Evolutionary conservation across 805 yeast genomes (phyloP), one percentile per base, ranked within the genome.

Genomic region (Saccharomycopsis schoenii): DNA sequence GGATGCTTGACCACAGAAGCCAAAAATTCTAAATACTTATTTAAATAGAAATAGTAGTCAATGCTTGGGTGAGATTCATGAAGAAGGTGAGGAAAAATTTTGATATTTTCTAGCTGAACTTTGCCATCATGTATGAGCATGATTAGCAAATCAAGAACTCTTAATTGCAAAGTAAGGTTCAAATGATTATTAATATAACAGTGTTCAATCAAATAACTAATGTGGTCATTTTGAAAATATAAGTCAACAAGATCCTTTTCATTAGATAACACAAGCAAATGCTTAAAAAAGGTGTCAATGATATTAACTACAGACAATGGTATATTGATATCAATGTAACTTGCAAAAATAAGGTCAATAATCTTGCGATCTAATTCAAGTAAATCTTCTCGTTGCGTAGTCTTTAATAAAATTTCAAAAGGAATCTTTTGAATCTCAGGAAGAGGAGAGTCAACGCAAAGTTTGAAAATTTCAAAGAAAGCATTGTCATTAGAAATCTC

Each of bases 221-320:
- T 2, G 59, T 29, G 11, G 12, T 42, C 8, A 43, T 37, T 40
- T 36, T 14, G 25, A 25, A 21, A 41, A 21, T 25, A 40, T 50
- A 36, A 2, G 8, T 21, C 6, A 11, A 56, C 36, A 12, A 54
- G 39, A 19, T 29, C 42, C 19, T 57, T 52, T 10, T 34, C 21
- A 1, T 51, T 19, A 21, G 50, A 37, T 17, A 60, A 36, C 1
- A 21, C 21, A 14, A 62, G 24, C 4, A 60, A 50, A 52, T 60
- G 55, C 4, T 47, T 55, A 24, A 62, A 58, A 21, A 60, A 56
- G 14, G 37, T 36, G 14, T 60, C 65, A 25, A 61, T 52, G 1
- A 51, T 25, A 19, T 19, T 47, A n/a, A 52, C 25, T 1, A 62
- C 62, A 15, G 52, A 47, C 21, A 47, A 47, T 3, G 52, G 52